Evolutionary conservation across 441 rosid species (phyloP), one percentile per base, ranked within the genome.

Genomic region (Melastoma candidum): DNA sequence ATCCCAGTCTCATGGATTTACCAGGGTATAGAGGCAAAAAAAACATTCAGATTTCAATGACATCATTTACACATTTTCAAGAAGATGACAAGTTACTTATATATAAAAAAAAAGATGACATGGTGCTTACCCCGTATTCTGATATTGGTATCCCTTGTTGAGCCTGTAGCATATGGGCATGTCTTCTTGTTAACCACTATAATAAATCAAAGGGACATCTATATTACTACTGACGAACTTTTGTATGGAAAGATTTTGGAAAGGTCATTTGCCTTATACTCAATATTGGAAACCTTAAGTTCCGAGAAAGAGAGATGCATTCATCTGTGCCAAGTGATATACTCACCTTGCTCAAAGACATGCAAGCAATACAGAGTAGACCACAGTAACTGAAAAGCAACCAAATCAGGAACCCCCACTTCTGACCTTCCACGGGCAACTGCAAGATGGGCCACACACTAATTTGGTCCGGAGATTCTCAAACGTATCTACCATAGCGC

Each of bases 401-500:
- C 99, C 99, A 94, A 59, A 94, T 94, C 32, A 94, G 78, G 65
- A 94, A 94, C 56, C 96, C 96, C 95, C 95, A 94, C 73, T 85
- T 94, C 71, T 89, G 95, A 61, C 96, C 97, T 63, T 82, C 85
- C 70, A 80, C 86, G 13, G 96, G 96, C 81, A 94, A 76, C 99
- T 94, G 74, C 64, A 59, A 48, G 27, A 47, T 48, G 47, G 43
- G 14, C 70, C 48, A 43, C 43, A 52, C 9, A 55, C 17, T 48
- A 41, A 25, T 14, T 63, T 51, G 46, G 44, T 51, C 32, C 44
- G 44, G 17, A 68, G 49, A 29, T 41, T 51, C 17, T 29, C 22
- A 51, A 49, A 10, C 46, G 64, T 57, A 39, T 25, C 32, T 59
- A 44, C 5, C 11, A 26, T 11, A 36, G 59, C 41, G 3, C n/a